Percentiles rank a stretch among this genome's conserved stretches.
Evolutionary conservation across 176 grass and related monocot genomes (phyloP).

Genomic region (Eleusine indica): DNA sequence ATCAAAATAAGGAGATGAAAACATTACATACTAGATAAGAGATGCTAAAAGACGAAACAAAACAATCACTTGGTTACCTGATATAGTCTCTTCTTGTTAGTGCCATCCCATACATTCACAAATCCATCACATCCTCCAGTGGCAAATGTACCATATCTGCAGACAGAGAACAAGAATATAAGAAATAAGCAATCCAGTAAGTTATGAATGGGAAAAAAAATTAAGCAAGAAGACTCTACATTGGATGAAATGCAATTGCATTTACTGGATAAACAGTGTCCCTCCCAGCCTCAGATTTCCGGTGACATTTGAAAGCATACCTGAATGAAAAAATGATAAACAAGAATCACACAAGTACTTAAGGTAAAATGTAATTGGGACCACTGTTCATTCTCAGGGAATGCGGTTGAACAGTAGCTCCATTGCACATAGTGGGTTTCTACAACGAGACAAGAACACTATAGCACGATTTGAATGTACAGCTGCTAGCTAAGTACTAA

Average conservation of each 20-base stretch:
- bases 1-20: constrained; percentile 27
- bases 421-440: not conserved
- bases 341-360: constrained; percentile 11
- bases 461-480: not conserved
- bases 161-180: not conserved
- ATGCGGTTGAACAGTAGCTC: not conserved
- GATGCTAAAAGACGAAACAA: not conserved
- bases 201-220: constrained; percentile 2
- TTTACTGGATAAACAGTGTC: constrained; percentile 97
- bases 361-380: not conserved
- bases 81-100: constrained; percentile 96
- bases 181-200: constrained; percentile 25
- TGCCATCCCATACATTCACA: constrained; percentile 99
- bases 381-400: constrained; percentile 19
- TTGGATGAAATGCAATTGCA: constrained; percentile 97
- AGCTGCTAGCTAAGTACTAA: not conserved
- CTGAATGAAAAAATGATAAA: constrained; percentile 45
- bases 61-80: constrained; percentile 59
- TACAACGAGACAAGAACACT: not conserved
- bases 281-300: constrained; percentile 89
- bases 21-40: not conserved
- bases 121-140: constrained; percentile 94
- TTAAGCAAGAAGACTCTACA: constrained; percentile 51
- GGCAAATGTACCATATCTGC: constrained; percentile 96
- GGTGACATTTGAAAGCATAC: constrained; percentile 98